A percentile compares a stretch with the other conserved stretches of the same genome.
These are phyloP conservation scores for Aphanoascus verrucosus DNA, from an alignment of 2,329 filamentous ascomycete species.

Conservation along the genomic window DNA sequence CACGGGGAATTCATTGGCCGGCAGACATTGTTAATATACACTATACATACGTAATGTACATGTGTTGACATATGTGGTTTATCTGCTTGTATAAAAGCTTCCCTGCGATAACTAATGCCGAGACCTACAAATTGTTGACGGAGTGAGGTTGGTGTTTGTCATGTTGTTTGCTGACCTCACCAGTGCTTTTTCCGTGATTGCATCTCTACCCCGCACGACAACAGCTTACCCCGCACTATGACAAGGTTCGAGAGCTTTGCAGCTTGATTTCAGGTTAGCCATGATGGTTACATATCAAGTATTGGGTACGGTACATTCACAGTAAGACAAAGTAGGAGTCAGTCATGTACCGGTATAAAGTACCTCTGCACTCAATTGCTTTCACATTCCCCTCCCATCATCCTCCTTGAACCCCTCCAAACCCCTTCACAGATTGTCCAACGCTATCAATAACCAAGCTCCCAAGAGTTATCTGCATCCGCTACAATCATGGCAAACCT, in stretches of 20 bases:
- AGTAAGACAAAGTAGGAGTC: neutral
- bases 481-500: slow-evolving; percentile 7
- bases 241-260: neutral
- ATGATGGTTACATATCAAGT: too few species aligned
- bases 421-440: neutral
- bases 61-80: too few species aligned
- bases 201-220: neutral
- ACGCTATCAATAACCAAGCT: neutral
- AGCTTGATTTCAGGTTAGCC: too few species aligned
- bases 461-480: neutral
- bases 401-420: neutral
- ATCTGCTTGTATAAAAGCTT: too few species aligned
- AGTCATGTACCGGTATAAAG: neutral
- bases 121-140: too few species aligned
- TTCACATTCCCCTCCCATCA: neutral
- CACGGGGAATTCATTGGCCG: too few species aligned
- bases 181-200: too few species aligned
- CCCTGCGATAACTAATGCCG: too few species aligned
- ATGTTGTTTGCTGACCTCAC: too few species aligned
- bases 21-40: too few species aligned
- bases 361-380: neutral
- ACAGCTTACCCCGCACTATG: neutral
- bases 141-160: too few species aligned
- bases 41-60: too few species aligned
- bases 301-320: neutral